Evolutionary conservation across 2,329 filamentous ascomycete species (phyloP).

Genomic region (Phymatotrichopsis omnivora): DNA sequence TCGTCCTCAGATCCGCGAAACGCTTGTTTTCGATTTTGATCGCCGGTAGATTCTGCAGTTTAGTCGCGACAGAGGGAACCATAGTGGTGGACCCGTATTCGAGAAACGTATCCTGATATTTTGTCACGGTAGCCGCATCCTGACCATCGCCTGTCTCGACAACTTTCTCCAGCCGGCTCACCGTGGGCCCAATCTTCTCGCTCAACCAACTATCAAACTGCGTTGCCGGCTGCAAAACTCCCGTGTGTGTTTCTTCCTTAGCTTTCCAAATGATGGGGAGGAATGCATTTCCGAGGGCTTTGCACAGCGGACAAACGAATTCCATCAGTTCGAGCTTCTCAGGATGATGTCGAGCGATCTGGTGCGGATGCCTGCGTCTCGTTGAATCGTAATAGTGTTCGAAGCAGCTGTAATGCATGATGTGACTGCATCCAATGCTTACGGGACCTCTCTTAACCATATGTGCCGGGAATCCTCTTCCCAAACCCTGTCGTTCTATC

Average conservation of each 20-base stretch:
- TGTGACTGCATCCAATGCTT: constrained; percentile 86
- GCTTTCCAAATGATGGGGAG: constrained; percentile 92
- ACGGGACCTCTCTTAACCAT: constrained; percentile 64
- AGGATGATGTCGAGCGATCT: constrained; percentile 89
- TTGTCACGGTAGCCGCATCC: constrained; percentile 30
- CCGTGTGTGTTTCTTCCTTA: constrained; percentile 72
- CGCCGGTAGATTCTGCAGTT: constrained; percentile 33
- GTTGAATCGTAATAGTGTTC: constrained; percentile 83
- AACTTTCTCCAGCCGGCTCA: constrained; percentile 43
- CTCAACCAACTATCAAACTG: constrained; percentile 61
- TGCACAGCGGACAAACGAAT: constrained; percentile 93
- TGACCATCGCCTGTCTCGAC: constrained; percentile 33
- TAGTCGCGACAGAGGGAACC: constrained; percentile 41
- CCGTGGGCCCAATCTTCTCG: constrained; percentile 44
- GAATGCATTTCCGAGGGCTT: constrained; percentile 90
- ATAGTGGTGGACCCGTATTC: constrained; percentile 44
- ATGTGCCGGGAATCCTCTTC: constrained; percentile 72
- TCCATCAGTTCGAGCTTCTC: constrained; percentile 70
- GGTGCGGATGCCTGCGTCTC: constrained; percentile 70
- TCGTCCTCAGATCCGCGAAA: constrained; percentile 6
- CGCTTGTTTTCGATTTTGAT: constrained; percentile 15
- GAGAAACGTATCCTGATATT: constrained; percentile 42
- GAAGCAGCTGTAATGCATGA: constrained; percentile 97
- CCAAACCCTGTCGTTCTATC: constrained; percentile 69
- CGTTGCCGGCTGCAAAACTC: constrained; percentile 51